Base-by-base conservation (phyloP, 1,284 basidiomycete species). In the Bjerkandera adusta region DNA sequence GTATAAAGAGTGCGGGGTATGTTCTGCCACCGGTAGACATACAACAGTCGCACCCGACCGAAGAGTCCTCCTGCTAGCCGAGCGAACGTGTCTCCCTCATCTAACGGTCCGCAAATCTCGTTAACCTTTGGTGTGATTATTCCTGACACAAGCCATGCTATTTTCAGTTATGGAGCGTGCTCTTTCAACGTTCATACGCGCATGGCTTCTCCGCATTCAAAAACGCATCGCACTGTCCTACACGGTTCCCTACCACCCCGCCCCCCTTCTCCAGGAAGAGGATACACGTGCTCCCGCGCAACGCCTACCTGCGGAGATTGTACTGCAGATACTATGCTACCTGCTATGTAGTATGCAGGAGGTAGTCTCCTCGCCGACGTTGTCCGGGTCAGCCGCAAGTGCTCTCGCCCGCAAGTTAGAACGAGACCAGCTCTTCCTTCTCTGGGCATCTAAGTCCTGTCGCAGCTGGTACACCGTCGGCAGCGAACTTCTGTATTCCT, bases 381-480 rank as follows among this genome's bases (percentile, higher is more conserved):
- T 22, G 11, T 34, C 38, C 7, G 25, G 24, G 16, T n/a, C 38
- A 25, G 38, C 32, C 20, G 24, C 30, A 21, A 24, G 10, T 15
- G 16, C 37, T 34, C 15, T 47, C 30, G 15, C 37, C 24, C 32
- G 34, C 25, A 32, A 16, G n/a, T 32, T 41, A 12, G 38, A 27
- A 15, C 33, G 37, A 22, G 24, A 35, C 25, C 39, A 46, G 21
- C 13, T 26, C 21, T 33, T 22, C 29, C 35, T 43, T 12, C 40
- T 34, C 32, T 43, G 46, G 46, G 46, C 40, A n/a, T 36, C 40
- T 36, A 32, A 36, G 40, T 34, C 34, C 4, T 50, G 49, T 18
- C 44, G 40, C 25, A 34, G 34, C 16, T 50, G 49, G 49, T 40
- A 50, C 33, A 13, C 32, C 5, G 49, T 42, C 36, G 49, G 43